Evolutionary conservation across 169 alveolate species (phyloP).

Genomic region (Toxoplasma gondii): DNA sequence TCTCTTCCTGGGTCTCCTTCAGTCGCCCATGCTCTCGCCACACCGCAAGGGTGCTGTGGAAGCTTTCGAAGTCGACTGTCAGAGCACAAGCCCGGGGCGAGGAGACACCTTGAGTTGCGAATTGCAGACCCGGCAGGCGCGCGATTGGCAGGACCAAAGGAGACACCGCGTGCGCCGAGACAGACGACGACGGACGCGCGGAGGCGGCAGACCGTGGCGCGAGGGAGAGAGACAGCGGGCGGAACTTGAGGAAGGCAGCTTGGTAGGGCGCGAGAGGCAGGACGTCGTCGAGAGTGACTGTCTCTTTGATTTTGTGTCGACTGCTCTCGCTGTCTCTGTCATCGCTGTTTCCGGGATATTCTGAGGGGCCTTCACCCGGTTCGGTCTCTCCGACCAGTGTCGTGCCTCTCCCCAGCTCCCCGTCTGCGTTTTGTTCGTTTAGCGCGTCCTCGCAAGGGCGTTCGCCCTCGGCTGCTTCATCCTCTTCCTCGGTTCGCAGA

Average conservation of each 20-base stretch:
- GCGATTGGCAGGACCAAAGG: too few species aligned
- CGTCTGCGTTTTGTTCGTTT: background rate
- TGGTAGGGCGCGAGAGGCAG: background rate
- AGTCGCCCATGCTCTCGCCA: background rate
- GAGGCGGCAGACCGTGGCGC: background rate
- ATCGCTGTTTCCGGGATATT: too few species aligned
- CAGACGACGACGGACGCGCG: background rate
- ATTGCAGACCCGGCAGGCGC: background rate
- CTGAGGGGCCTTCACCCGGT: too few species aligned
- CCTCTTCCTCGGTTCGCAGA: background rate
- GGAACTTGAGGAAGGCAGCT: constrained; percentile 11
- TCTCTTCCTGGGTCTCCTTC: background rate
- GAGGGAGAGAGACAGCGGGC: background rate
- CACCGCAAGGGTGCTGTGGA: background rate
- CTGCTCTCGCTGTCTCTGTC: too few species aligned
- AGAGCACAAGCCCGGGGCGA: background rate
- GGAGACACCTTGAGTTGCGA: background rate
- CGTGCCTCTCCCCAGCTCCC: too few species aligned
- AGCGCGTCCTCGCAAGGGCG: background rate
- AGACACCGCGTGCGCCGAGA: too few species aligned
- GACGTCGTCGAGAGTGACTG: background rate
- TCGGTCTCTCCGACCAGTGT: too few species aligned
- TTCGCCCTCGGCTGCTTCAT: background rate
- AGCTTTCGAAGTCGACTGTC: background rate
- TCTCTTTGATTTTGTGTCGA: too few species aligned